Conservation (phyloP, 192 early-diverging fungal species). For the Coemansia pectinata region DNA sequence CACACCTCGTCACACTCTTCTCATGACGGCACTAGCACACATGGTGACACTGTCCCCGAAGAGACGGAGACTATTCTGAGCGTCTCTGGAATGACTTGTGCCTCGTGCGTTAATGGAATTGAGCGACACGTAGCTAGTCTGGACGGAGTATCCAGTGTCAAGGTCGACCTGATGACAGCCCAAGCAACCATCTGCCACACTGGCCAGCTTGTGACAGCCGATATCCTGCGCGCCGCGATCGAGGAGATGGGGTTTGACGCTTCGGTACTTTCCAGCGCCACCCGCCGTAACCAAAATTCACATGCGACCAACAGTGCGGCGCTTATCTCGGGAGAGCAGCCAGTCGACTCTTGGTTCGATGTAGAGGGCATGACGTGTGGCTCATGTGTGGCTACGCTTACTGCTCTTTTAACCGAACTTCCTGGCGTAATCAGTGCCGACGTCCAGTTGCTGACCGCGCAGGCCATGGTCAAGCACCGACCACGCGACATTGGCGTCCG, state of each 20-base stretch:
- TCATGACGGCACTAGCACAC: not conserved
- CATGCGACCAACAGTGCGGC: slow-evolving; percentile 5
- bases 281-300: not conserved
- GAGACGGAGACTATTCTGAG: slow-evolving; percentile 53
- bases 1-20: slow-evolving; percentile 15
- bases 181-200: slow-evolving; percentile 61
- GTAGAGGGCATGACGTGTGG: slow-evolving; percentile 96
- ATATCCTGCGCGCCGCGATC: slow-evolving; percentile 58
- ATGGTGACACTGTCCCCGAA: slow-evolving; percentile 26
- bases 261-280: slow-evolving; percentile 31
- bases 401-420: slow-evolving; percentile 62
- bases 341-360: slow-evolving; percentile 45
- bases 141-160: slow-evolving; percentile 57
- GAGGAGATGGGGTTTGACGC: slow-evolving; percentile 79
- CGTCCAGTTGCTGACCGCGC: slow-evolving; percentile 74
- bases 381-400: slow-evolving; percentile 83
- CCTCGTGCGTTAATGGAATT: slow-evolving; percentile 77
- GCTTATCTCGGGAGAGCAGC: slow-evolving; percentile 23
- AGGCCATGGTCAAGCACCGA: slow-evolving; percentile 70
- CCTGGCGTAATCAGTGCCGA: slow-evolving; percentile 72
- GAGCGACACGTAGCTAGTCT: slow-evolving; percentile 44
- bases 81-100: slow-evolving; percentile 84
- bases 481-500: slow-evolving; percentile 68
- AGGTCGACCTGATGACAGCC: slow-evolving; percentile 66
- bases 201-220: slow-evolving; percentile 14